Base-by-base conservation (phyloP, 768 basidiomycete species). In the Pisolithus microcarpus region DNA sequence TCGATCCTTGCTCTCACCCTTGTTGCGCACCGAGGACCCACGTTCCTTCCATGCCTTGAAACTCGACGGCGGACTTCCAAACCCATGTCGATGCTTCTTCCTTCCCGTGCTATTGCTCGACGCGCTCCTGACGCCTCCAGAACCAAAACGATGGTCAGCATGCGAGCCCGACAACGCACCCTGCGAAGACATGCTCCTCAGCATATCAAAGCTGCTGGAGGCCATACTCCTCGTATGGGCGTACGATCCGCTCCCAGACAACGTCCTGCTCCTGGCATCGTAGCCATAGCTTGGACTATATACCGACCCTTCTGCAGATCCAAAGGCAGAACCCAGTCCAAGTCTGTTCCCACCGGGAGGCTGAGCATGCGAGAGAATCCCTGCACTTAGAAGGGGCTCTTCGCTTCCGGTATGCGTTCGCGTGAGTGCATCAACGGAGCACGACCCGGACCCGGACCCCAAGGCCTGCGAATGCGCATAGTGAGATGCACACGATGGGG, bases 151-250 rank as follows among this genome's bases (percentile, higher is more conserved):
- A 15, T 58, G 56, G 18, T 51, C 34, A 34, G 11, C 56, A 30
- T 61, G 49, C 21, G 42, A 36, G 36, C 55, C 64, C 10, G 61
- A 64, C 15, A 68, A 21, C 23, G 57, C 64, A 4, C 66, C 66
- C 15, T 67, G 64, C 1, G 66, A 66, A 4, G 65, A 64, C n/a
- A 68, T 62, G 13, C 66, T 66, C 43, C 61, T 40, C 10, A 68
- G 48, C 19, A 51, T 46, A 19, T 65, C 60, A 9, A 66, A 56
- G 38, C 57, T 67, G n/a, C 50, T 65, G 19, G 60, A 54, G 1
- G 65, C 58, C 21, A 38, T 55, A 34, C 65, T 66, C n/a, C 61
- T 53, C 5, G 61, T 34, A 45, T 61, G 57, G 15, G 57, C 57
- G 43, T 57, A 56, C 11, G 63, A 64, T 1, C 61, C 61, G 19